Evolutionary conservation across 768 basidiomycete genomes (phyloP), one percentile per base, ranked within the genome.

Genomic region (Naganishia antarctica): DNA sequence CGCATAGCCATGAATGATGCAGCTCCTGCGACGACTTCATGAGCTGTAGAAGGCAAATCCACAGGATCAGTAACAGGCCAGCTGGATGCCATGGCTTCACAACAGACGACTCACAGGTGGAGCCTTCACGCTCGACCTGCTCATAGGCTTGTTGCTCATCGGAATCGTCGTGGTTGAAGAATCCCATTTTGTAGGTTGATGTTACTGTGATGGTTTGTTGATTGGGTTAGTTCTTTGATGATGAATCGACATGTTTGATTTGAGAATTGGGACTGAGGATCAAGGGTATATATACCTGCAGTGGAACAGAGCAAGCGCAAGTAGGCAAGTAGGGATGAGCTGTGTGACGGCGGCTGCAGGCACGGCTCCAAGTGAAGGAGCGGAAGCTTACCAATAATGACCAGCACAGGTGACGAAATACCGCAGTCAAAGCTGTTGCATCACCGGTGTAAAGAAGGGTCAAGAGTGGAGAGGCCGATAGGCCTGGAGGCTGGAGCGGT

Each of bases 141-240:
- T 66, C 57, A 37, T 66, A 66, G 25, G 60, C 47, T 28, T 61
- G 28, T 57, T 37, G 31, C 32, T 66, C 53, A 41, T 61, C 44
- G 12, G 48, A 44, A 32, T 66, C 65, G 60, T 66, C 60, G 65
- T 66, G 65, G 25, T 57, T 26, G 41, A 66, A 66, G 41, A 66
- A 66, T 28, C 65, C 65, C 65, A 66, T 66, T 28, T 26, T 63
- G 61, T 37, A 4, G 8, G 9, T 50, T 5, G 26, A 53, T 11
- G 32, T 53, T 49, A 5, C 47, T 29, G 18, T 49, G 28, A 12
- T 49, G 3, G 13, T 49, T 28, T 8, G 47, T 49, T 25, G 8
- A 12, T 25, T 7, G 47, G 18, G 7, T 49, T 9, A 49, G 25
- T 8, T 3, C 21, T 12, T 44, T 44, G 18, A 18, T 5, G 8